Evolutionary conservation across 2,329 filamentous ascomycete genomes (phyloP), one percentile per base, ranked within the genome.

Genomic region (Aspergillus hortae): DNA sequence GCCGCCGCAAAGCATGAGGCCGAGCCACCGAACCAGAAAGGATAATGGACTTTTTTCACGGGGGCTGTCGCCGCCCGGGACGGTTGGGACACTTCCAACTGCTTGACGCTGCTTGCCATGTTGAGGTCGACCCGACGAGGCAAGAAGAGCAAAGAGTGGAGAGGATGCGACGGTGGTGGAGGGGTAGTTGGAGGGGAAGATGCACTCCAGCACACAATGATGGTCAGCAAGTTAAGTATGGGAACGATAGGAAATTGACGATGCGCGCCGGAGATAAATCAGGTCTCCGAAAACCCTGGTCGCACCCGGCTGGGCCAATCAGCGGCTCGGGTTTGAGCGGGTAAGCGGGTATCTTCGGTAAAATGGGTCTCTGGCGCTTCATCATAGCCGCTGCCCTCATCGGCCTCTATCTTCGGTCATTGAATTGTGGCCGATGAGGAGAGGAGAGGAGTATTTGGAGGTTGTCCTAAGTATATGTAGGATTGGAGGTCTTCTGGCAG

Each of bases 11-110:
- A 87, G 69, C 90, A 95, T 67, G 89, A 94, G 46, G 92, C 91
- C 69, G 90, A 96, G 51, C 94, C 94, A 58, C 94, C 94, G 71
- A 99, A 97, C 94, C 92, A 97, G 74, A 92, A 92, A 9, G 89
- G 89, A 74, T 92, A 92, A 63, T 75, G 75, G 46, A 77, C 63
- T 61, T 71, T 68, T 56, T 67, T 66, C 48, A 61, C 56, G 49
- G 64, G 62, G 42, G 58, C 55, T 49, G 59, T 53, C 49, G 60
- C 45, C 50, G 58, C 48, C 55, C 52, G 48, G 43, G 57, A 55
- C 36, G 61, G 55, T 38, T 59, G 60, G 46, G 66, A 53, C 52
- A 67, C 57, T 56, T 67, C 54, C 56, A 67, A 53, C 55, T 42
- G 40, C 40, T 68, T 69, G 51, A 61, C 64, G 45, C 60, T 65